A percentile compares a stretch with the other conserved stretches of the same genome.
Evolutionary conservation across 495 filamentous ascomycete species (phyloP).

Genomic region (Penicillium alfredii): DNA sequence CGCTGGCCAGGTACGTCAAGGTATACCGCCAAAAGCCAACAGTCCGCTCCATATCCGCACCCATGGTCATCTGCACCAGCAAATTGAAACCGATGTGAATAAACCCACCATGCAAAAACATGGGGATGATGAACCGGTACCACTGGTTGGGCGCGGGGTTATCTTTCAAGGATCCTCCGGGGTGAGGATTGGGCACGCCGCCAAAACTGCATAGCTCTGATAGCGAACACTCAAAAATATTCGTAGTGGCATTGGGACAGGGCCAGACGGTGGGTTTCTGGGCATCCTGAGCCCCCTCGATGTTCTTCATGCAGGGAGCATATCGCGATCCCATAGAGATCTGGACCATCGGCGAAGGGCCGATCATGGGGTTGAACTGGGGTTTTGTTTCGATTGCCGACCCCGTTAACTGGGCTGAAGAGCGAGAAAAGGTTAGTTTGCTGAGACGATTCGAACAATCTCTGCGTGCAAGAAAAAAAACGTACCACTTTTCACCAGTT

Average conservation of each 20-base stretch:
- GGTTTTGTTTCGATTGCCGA: conserved; percentile 82
- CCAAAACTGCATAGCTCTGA: conserved; percentile 75
- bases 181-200: conserved; percentile 58
- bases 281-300: conserved; percentile 56
- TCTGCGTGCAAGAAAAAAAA: too few relatives aligned
- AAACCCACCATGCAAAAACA: conserved; percentile 89
- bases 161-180: conserved; percentile 35
- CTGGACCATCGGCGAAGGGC: conserved; percentile 79
- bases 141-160: conserved; percentile 74
- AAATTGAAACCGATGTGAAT: conserved; percentile 96
- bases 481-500: conserved; percentile 78
- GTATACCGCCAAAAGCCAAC: conserved; percentile 83
- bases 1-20: conserved; percentile 80
- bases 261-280: conserved; percentile 52
- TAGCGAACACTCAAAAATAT: conserved; percentile 57
- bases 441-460: neutral
- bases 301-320: conserved; percentile 89
- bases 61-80: conserved; percentile 80
- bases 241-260: conserved; percentile 69
- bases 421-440: conserved; percentile 10
- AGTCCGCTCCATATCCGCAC: conserved; percentile 79
- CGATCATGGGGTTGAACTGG: conserved; percentile 92
- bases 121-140: conserved; percentile 93
- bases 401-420: conserved; percentile 35
- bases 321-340: conserved; percentile 97